Conservation (phyloP, 305 asterid species). For the Fraxinus sp. region DNA sequence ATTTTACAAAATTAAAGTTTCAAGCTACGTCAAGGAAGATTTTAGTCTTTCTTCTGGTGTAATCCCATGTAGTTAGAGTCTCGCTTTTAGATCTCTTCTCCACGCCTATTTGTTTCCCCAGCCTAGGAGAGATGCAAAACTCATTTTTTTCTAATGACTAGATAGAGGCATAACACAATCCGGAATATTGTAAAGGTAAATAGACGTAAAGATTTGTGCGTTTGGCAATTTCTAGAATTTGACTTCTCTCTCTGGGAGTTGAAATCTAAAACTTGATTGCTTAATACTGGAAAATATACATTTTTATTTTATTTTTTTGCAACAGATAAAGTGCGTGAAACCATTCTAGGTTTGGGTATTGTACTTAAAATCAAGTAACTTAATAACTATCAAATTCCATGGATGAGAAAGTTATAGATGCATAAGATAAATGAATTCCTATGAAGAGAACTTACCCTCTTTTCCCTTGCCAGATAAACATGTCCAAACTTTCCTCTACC, state of each 20-base stretch:
- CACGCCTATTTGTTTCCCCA: neutral
- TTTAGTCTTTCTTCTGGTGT: neutral
- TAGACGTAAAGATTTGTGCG: neutral
- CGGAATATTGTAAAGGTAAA: neutral
- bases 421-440: neutral
- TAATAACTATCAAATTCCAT: neutral
- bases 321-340: neutral
- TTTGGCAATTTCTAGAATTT: neutral
- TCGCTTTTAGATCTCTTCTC: neutral
- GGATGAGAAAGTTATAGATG: slow-evolving; percentile 14
- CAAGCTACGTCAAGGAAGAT: neutral
- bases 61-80: neutral
- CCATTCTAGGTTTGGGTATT: neutral
- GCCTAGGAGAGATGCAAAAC: neutral
- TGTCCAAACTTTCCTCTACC: slow-evolving; percentile 98
- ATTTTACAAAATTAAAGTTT: neutral
- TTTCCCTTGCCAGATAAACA: slow-evolving; percentile 90
- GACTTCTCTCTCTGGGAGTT: neutral
- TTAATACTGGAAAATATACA: neutral
- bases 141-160: neutral
- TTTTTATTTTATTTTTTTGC: too few species aligned
- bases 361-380: neutral
- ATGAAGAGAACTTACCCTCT: slow-evolving; percentile 51
- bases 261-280: neutral
- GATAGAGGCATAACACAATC: neutral